These are phyloP conservation scores for Musa schizocarpa DNA, from an alignment of 176 grass and related monocot genomes.

Conservation along the genomic window DNA sequence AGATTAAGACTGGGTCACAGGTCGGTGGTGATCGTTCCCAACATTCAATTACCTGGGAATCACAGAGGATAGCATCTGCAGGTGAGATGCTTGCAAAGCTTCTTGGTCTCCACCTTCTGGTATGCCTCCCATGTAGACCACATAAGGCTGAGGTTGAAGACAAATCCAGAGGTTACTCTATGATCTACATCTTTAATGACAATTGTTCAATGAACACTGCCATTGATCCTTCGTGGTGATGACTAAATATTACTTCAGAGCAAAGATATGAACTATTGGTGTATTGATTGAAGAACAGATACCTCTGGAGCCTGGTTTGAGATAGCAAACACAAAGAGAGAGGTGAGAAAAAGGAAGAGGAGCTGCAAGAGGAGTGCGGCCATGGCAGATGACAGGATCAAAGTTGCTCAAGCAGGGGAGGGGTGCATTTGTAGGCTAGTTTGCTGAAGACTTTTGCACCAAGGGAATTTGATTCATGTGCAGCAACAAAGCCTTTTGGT, in stretches of 20 bases:
- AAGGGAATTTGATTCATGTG: constrained; percentile 77
- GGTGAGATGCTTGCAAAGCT: constrained; percentile 37
- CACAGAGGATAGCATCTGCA: constrained; percentile 77
- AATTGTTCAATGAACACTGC: too few relatives aligned
- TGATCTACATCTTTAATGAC: too few relatives aligned
- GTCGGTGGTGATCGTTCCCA: too few relatives aligned
- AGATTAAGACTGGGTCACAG: neutral
- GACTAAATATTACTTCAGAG: too few relatives aligned
- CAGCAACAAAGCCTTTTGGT: constrained; percentile 5
- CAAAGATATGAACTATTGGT: too few relatives aligned
- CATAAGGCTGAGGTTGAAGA: constrained; percentile 51
- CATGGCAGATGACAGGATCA: constrained; percentile 19
- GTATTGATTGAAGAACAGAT: neutral
- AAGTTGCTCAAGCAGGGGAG: neutral
- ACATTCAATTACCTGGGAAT: constrained; percentile 23
- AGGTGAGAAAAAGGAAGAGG: constrained; percentile 43
- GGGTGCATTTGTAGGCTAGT: constrained; percentile 46
- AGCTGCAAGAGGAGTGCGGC: constrained; percentile 33
- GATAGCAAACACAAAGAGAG: constrained; percentile 28
- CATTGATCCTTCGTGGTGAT: too few relatives aligned
- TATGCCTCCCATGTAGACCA: constrained; percentile 68
- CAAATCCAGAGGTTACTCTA: neutral
- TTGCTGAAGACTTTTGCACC: constrained; percentile 23
- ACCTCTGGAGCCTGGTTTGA: constrained; percentile 40
- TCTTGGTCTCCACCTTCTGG: constrained; percentile 25